Evolutionary conservation across 192 early-diverging fungal species (phyloP), one percentile per base, ranked within the genome.

Genomic region (Spizellomyces sp.): DNA sequence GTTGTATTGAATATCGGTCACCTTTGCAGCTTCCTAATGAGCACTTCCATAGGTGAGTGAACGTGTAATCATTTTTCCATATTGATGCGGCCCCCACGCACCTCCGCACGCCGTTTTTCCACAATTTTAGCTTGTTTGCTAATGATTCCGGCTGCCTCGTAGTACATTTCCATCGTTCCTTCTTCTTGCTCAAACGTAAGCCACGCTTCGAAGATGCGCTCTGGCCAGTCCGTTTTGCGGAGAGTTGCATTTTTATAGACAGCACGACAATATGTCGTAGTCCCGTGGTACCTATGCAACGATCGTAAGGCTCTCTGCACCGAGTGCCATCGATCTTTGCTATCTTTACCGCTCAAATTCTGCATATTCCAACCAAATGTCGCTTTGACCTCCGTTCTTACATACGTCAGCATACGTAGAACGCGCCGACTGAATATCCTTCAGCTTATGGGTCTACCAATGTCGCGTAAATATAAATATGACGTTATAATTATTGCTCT

Each of bases 191-290:
- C 79, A 60, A 78, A 79, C 8, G 65, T 6, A 42, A 81, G 66
- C 71, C 72, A 81, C 8, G 69, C 64, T n/a, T 75, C 48, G 48
- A 77, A 78, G 7, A 81, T 52, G 5, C 58, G 36, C 70, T 77
- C 75, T 44, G 79, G 73, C 62, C 66, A 79, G 70, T 79, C 76
- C 5, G 59, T 42, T 42, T 48, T 68, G 41, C 62, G 12, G 8
- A n/a, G 54, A 19, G 55, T 45, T 12, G 70, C 70, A n/a, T 67
- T 47, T 42, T 67, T 70, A 66, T 67, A 79, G 22, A 82, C 43
- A 8, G 68, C 57, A 1, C 68, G 68, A 5, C 58, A 56, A 42
- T 73, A 45, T 42, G 22, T 42, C 4, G 46, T 5, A 6, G 64
- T 48, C 9, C 71, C 56, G 36, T 66, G 45, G 9, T 17, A 52